Conservation (phyloP, 169 alveolate genomes). For the Babesia ovata region DNA sequence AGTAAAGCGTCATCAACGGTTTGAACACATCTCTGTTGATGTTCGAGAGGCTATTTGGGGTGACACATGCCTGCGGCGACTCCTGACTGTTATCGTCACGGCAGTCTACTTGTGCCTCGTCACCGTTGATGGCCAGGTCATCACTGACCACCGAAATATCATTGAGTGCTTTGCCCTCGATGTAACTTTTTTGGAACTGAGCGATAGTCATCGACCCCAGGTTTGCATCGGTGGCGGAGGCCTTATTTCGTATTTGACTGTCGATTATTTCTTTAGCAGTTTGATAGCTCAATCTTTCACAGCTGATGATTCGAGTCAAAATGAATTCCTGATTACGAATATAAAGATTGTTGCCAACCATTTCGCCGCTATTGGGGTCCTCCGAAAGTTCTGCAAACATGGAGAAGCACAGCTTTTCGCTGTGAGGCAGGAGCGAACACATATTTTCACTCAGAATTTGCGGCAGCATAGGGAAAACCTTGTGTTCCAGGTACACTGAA, state of each 20-base stretch:
- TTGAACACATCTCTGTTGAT: not conserved
- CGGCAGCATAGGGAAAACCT: constrained; percentile 88
- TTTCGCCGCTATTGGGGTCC: constrained; percentile 30
- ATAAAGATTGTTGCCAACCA: constrained; percentile 50
- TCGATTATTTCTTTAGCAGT: constrained; percentile 58
- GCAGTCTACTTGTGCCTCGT: not conserved
- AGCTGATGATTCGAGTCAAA: constrained; percentile 48
- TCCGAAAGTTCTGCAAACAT: constrained; percentile 79
- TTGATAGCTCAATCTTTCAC: constrained; percentile 41
- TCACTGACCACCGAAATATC: not conserved
- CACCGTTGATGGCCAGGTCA: not conserved
- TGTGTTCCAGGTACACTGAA: constrained; percentile 85
- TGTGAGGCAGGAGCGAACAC: constrained; percentile 85
- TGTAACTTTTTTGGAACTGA: constrained; percentile 10
- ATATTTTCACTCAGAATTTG: constrained; percentile 84
- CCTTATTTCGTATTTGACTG: constrained; percentile 6
- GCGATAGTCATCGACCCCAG: constrained; percentile 25
- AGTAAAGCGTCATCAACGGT: constrained; percentile 48
- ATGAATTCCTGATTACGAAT: constrained; percentile 32
- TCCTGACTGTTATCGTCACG: not conserved
- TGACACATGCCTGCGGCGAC: not conserved
- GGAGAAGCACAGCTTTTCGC: constrained; percentile 85
- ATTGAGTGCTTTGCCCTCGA: not conserved
- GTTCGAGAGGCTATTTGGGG: too few relatives aligned
- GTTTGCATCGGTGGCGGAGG: not conserved